Evolutionary conservation across 1,284 basidiomycete genomes (phyloP).

Genomic region (Boletus holoroseus): DNA sequence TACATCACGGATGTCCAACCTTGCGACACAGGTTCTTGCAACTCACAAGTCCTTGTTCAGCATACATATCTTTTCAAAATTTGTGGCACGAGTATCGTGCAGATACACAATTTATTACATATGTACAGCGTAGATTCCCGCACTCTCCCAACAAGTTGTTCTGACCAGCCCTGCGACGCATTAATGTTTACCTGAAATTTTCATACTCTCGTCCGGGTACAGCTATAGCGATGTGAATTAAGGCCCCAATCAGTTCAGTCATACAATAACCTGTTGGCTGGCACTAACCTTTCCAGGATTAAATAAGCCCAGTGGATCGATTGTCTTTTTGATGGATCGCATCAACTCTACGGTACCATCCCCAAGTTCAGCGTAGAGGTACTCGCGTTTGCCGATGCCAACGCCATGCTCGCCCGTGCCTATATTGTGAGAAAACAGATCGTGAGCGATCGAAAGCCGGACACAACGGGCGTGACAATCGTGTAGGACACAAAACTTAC

Average conservation of each 20-base stretch:
- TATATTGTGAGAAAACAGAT: conserved; percentile 22
- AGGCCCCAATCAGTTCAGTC: neutral
- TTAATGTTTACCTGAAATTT: conserved; percentile 9
- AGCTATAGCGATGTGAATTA: conserved; percentile 8
- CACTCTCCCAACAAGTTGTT: neutral
- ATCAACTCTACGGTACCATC: conserved; percentile 79
- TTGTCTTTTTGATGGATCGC: conserved; percentile 71
- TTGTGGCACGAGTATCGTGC: neutral
- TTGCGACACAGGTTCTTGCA: neutral
- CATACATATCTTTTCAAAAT: neutral
- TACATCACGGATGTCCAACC: no score
- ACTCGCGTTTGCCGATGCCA: conserved; percentile 78
- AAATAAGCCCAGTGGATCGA: conserved; percentile 76
- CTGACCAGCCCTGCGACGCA: neutral
- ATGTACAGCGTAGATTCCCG: neutral
- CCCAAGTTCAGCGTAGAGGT: conserved; percentile 73
- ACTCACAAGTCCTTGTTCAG: neutral
- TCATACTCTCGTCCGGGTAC: conserved; percentile 29
- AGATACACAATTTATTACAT: neutral
- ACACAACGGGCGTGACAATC: neutral
- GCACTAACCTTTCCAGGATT: conserved; percentile 76
- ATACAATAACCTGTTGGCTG: neutral
- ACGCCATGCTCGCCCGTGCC: conserved; percentile 86
- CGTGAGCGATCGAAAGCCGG: neutral
- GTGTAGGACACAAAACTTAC: conserved; percentile 35